phyloP scores from a whole-genome alignment of 2,329 filamentous ascomycete genomes.

The Xylariaceae sp. region DNA sequence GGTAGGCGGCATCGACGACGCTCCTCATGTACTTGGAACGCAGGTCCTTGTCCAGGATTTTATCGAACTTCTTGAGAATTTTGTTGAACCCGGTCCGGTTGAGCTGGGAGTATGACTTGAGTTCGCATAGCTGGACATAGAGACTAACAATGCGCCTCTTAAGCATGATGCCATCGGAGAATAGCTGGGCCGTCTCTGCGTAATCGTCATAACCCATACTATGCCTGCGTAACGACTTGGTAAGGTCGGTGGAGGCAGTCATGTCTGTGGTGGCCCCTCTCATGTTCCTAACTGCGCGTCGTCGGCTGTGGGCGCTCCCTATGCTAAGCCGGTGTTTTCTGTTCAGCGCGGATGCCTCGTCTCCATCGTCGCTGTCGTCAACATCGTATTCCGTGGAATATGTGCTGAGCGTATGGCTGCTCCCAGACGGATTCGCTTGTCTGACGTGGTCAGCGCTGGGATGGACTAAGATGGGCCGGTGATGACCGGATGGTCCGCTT shows the following conservation, averaged over 20 bases:
- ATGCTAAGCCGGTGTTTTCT: constrained; percentile 39
- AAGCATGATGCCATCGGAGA: constrained; percentile 69
- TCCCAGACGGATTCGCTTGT: constrained; percentile 32
- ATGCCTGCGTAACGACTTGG: constrained; percentile 51
- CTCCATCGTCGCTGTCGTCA: constrained; percentile 49
- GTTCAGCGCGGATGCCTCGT: constrained; percentile 47
- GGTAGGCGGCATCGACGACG: constrained; percentile 70
- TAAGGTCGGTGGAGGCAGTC: constrained; percentile 56
- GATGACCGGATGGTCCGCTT: constrained; percentile 36
- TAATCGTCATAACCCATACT: constrained; percentile 72
- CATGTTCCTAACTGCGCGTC: constrained; percentile 35
- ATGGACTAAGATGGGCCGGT: constrained; percentile 22
- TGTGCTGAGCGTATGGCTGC: constrained; percentile 39
- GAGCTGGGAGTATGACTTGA: constrained; percentile 92
- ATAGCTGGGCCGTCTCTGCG: constrained; percentile 64
- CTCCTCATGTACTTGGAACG: constrained; percentile 70
- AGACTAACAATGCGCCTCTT: constrained; percentile 85
- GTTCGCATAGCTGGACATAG: constrained; percentile 89
- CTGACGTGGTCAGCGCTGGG: constrained; percentile 34
- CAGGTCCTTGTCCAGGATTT: constrained; percentile 79
- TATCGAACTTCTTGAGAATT: constrained; percentile 97
- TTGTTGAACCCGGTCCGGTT: constrained; percentile 97
- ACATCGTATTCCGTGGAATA: constrained; percentile 51
- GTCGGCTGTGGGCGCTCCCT: constrained; percentile 31
- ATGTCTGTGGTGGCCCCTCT: constrained; percentile 48